These are phyloP conservation scores for Euptelea pleiosperma DNA, from an alignment of 164 flowering plant genomes.

Conservation along the genomic window DNA sequence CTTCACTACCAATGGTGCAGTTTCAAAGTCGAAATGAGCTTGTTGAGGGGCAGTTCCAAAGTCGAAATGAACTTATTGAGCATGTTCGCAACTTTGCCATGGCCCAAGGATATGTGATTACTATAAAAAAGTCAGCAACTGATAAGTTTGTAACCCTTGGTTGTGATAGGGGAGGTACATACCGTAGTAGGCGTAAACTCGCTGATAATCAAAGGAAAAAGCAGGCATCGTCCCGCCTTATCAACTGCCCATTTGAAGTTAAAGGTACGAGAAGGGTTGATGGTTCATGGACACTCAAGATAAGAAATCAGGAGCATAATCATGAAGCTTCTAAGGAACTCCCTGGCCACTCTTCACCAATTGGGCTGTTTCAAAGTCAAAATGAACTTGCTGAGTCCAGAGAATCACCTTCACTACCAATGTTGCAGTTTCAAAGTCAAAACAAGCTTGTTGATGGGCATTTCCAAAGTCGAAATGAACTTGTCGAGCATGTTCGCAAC, in stretches of 20 bases:
- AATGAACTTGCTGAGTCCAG: too few relatives aligned
- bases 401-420: too few relatives aligned
- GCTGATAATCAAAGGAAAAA: constrained; percentile 25
- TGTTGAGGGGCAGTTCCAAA: too few relatives aligned
- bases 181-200: constrained; percentile 30
- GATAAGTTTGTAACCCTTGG: constrained; percentile 40
- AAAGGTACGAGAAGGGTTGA: constrained; percentile 30
- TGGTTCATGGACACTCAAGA: constrained; percentile 31
- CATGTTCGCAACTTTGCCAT: constrained; percentile 41
- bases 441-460: too few relatives aligned
- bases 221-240: constrained; percentile 33
- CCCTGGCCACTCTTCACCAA: constrained; percentile 39
- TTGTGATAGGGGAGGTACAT: constrained; percentile 47
- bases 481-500: constrained; percentile 38
- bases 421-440: too few relatives aligned
- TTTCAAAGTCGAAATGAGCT: too few relatives aligned
- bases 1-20: too few relatives aligned
- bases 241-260: constrained; percentile 37
- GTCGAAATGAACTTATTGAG: constrained; percentile 38
- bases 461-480: constrained; percentile 39
- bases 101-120: constrained; percentile 43
- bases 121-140: constrained; percentile 38
- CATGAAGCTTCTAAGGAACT: constrained; percentile 35
- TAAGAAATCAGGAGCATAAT: constrained; percentile 34
- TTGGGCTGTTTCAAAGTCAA: too few relatives aligned